Evolutionary conservation across 257 asterid species (phyloP), one percentile per base, ranked within the genome.

Genomic region (Capsicum pubescens): DNA sequence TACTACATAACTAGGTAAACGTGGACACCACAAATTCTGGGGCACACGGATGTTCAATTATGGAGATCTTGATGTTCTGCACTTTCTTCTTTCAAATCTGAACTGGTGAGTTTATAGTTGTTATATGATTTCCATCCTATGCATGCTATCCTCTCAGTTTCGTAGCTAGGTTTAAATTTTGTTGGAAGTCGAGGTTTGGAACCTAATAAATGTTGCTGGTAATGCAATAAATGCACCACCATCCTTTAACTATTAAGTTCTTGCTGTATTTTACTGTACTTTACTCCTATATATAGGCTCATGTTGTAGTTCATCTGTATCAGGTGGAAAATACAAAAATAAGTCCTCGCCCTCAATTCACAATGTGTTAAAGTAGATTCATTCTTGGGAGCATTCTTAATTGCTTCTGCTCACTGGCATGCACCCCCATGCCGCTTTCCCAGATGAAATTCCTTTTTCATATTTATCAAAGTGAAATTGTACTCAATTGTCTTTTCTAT

Each of bases 11-110:
- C 87, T 87, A 96, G 99, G 99, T 90, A 96, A 94, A 91, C 91
- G 99, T 83, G 99, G 98, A 71, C 87, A 92, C 67, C 99, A 96
- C 89, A 96, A 96, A 92, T 94, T 92, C 87, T 96, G 99, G 99
- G 99, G 99, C 85, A 96, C 99, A 54, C 91, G 98, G 87, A 96
- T 96, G 97, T 96, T 96, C 91, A 94, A 92, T 85, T 94, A 91
- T 86, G 99, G 88, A 86, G 99, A 96, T 87, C 97, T 86, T 69
- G 98, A 96, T 67, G 99, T 96, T 83, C 90, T 94, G 88, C 99
- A 96, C 89, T 96, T 96, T 89, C 99, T 96, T 89, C 95, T 96
- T 86, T 96, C 99, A 87, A 96, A 96, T 92, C 88, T 96, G 85
- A 96, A 96, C 88, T 96, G 99, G 99, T 95, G 87, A 87, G 59